phyloP scores from a whole-genome alignment of 140 eudicot species.

The Anethum foeniculum region DNA sequence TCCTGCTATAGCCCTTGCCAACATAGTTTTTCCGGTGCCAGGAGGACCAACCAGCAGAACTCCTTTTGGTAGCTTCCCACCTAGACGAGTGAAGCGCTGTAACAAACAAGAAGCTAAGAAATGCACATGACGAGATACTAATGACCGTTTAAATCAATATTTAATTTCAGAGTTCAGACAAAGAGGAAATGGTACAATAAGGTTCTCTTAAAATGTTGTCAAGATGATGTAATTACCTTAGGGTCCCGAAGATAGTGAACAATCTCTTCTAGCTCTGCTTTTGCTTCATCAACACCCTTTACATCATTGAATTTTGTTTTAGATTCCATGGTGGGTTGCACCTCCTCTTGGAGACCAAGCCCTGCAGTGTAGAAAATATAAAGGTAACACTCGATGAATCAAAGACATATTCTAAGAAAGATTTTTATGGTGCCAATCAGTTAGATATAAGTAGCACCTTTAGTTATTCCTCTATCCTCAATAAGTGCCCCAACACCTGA shows the following conservation, averaged over 20 bases:
- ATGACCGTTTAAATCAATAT: not conserved
- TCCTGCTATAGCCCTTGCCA: slow-evolving; percentile 93
- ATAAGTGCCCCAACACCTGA: slow-evolving; percentile 8
- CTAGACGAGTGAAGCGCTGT: slow-evolving; percentile 70
- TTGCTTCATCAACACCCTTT: slow-evolving; percentile 98
- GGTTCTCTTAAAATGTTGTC: not conserved
- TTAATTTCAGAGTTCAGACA: not conserved
- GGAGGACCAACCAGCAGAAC: slow-evolving; percentile 96
- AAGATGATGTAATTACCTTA: slow-evolving; percentile 44
- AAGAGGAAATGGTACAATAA: not conserved
- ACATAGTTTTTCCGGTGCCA: slow-evolving; percentile 93
- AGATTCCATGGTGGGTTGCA: slow-evolving; percentile 84
- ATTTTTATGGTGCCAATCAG: not conserved
- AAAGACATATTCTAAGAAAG: not conserved
- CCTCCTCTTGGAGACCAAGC: slow-evolving; percentile 82
- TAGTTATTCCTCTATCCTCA: slow-evolving; percentile 8
- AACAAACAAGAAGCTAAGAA: slow-evolving; percentile 6
- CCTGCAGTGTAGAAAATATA: slow-evolving; percentile 27
- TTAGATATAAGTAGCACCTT: not conserved
- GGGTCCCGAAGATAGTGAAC: slow-evolving; percentile 96
- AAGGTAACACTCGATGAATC: not conserved
- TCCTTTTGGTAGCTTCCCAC: slow-evolving; percentile 96
- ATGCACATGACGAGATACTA: not conserved
- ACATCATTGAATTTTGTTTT: slow-evolving; percentile 83
- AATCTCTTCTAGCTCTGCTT: slow-evolving; percentile 89